phyloP scores from a whole-genome alignment of 2,329 filamentous ascomycete species.

The Sporothrix protearum region DNA sequence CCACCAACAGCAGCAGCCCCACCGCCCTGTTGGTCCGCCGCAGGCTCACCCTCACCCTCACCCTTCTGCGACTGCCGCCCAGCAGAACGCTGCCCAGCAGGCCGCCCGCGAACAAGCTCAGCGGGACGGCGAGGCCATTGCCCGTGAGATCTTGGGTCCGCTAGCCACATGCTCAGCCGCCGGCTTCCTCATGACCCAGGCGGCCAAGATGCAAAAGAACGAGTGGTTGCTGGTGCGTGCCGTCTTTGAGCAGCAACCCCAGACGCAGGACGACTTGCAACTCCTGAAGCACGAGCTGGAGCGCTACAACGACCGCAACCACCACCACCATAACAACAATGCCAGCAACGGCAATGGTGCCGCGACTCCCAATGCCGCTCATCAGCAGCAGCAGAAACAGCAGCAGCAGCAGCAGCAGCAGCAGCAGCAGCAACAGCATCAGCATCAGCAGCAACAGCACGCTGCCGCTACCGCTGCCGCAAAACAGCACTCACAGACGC shows the following conservation, averaged over 20 bases:
- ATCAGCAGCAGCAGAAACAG: background rate
- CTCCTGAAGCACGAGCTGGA: conserved; percentile 56
- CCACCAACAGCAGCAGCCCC: background rate
- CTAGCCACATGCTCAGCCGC: conserved; percentile 63
- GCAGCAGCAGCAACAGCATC: background rate
- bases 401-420: conserved; percentile 11
- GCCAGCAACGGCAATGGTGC: background rate
- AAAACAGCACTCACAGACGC: conserved; percentile 28
- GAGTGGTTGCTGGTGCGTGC: conserved; percentile 72
- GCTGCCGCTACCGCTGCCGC: background rate
- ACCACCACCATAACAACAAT: conserved; percentile 14
- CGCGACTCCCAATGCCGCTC: background rate
- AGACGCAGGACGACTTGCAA: conserved; percentile 59
- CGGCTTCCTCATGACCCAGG: conserved; percentile 65
- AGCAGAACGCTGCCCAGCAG: conserved; percentile 2
- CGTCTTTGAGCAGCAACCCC: conserved; percentile 63
- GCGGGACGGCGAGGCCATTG: conserved; percentile 26
- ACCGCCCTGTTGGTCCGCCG: conserved; percentile 6
- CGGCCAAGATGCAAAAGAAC: conserved; percentile 62
- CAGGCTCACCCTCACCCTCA: conserved; percentile 4
- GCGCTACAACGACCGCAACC: conserved; percentile 33
- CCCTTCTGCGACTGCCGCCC: background rate
- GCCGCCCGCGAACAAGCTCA: conserved; percentile 19
- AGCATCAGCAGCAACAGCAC: background rate
- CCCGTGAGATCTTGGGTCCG: conserved; percentile 42